Evolutionary conservation across 331 rosid species (phyloP), one percentile per base, ranked within the genome.

Genomic region (Malus hybrid): DNA sequence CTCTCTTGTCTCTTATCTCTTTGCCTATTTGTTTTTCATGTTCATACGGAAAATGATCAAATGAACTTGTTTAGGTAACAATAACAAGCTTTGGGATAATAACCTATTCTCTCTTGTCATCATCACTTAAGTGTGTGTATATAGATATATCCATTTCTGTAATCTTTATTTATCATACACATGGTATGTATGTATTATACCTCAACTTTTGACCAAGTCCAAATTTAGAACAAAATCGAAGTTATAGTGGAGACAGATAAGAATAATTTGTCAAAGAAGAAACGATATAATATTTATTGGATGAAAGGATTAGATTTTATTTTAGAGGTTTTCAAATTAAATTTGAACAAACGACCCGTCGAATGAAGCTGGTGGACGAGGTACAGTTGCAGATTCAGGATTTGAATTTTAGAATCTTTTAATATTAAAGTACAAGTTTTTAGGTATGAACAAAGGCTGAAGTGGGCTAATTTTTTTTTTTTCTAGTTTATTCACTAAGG

Each of bases 131-230:
- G 44, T 39, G 12, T 39, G 44, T 39, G 56, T 15, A 50, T 14
- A 48, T 5, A 39, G 12, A 39, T 39, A 39, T 15, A 15, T 50
- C n/a, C 3, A 0, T 50, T 50, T 50, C 56, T 50, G 0, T 48
- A 14, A 5, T 39, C 4, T 14, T 50, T 50, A 5, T 50, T 50
- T 50, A 50, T 6, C 56, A 50, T 39, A 39, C 44, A 39, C 44
- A 39, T 57, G 5, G 14, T 10, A 60, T 14, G 14, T 10, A 60
- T 14, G 56, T 52, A 56, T 11, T 74, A 62, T 53, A 50, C 66
- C 53, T 64, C 77, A 71, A 76, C 72, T 58, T 61, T 75, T 75
- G 83, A 80, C 83, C 53, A 10, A 50, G 83, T 75, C 79, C 63
- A 80, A 75, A 56, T 22, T 79, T 70, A 57, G 53, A 71, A 71